Evolutionary conservation across 108 stramenopile genomes (phyloP), one percentile per base, ranked within the genome.

Genomic region (Nitzschia sp.): DNA sequence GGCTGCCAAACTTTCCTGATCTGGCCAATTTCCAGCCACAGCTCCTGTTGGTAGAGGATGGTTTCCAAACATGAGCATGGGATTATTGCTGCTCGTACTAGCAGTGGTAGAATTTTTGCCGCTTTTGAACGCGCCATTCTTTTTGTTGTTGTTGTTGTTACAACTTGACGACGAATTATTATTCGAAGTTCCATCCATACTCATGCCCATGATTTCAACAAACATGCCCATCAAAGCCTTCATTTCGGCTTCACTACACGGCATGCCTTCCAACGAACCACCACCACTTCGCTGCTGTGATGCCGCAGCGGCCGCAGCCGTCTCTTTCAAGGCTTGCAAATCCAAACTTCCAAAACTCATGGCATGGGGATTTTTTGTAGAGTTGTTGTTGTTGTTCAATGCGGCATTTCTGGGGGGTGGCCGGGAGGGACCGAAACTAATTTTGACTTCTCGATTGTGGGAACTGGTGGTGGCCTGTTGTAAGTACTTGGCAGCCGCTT

Each of bases 201-300:
- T 67, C 73, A 83, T 68, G 19, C 82, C 82, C 81, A 86, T 82
- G 30, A 86, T 80, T 72, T 86, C 85, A 15, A 82, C 77, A 76
- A 86, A 86, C 85, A 86, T 86, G 38, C 56, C 65, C 76, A 82
- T 78, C 25, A 86, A 69, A 11, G 85, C 81, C 53, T 86, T 86
- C 81, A 86, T 82, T 78, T 86, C 85, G 19, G 70, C 82, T 55
- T 84, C 83, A 8, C 47, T 80, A 66, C 83, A 84, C 3, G 82
- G 82, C 26, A 74, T 23, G 5, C 80, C 70, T 36, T 77, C 48
- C 3, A 47, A 19, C 33, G 33, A 45, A 27, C 45, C 45, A 35
- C 48, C 35, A n/a, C n/a, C n/a, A n/a, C n/a, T n/a, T 38, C 35
- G 64, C 24, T 35, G 51, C 30, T 19, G 18, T 49, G 56, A 21